Evolutionary conservation across 306 rosid species (phyloP).

Genomic region (Corylus avellana): DNA sequence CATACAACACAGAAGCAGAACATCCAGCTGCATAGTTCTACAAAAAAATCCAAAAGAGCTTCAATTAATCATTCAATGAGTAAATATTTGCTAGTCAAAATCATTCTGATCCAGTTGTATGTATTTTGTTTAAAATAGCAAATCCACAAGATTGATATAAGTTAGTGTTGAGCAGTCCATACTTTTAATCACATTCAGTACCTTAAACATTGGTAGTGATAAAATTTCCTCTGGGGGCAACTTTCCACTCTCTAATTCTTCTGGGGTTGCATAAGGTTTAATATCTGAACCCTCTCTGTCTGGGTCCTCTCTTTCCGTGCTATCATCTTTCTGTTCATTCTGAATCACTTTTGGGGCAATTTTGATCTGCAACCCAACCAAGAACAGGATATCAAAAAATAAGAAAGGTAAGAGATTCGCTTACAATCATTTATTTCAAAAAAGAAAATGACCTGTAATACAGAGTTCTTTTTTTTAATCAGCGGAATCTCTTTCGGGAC

Average conservation of each 20-base stretch:
- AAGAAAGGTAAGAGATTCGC: slow-evolving; percentile 11
- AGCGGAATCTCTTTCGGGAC: slow-evolving; percentile 86
- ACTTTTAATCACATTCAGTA: slow-evolving; percentile 28
- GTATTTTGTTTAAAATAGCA: neutral
- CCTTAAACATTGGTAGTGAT: slow-evolving; percentile 97
- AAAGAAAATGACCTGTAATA: slow-evolving; percentile 59
- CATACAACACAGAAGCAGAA: slow-evolving; percentile 81
- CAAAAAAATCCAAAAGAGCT: slow-evolving; percentile 42
- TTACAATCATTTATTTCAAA: slow-evolving; percentile 23
- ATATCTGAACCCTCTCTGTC: slow-evolving; percentile 49
- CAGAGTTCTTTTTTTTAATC: slow-evolving; percentile 75
- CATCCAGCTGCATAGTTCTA: slow-evolving; percentile 84
- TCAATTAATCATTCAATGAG: slow-evolving; percentile 17
- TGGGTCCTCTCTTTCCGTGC: slow-evolving; percentile 40
- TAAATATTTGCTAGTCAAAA: slow-evolving; percentile 15
- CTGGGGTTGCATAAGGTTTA: slow-evolving; percentile 59
- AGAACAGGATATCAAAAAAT: slow-evolving; percentile 19
- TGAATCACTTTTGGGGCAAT: slow-evolving; percentile 59
- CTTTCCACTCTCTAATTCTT: slow-evolving; percentile 76
- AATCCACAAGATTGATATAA: neutral
- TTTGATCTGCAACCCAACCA: slow-evolving; percentile 60
- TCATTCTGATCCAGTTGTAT: slow-evolving; percentile 3
- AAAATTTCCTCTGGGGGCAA: slow-evolving; percentile 84
- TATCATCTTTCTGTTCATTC: slow-evolving; percentile 53
- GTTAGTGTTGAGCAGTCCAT: neutral